phyloP scores from a whole-genome alignment of 371 early-diverging fungal genomes.

The Chytridium lagenaria region DNA sequence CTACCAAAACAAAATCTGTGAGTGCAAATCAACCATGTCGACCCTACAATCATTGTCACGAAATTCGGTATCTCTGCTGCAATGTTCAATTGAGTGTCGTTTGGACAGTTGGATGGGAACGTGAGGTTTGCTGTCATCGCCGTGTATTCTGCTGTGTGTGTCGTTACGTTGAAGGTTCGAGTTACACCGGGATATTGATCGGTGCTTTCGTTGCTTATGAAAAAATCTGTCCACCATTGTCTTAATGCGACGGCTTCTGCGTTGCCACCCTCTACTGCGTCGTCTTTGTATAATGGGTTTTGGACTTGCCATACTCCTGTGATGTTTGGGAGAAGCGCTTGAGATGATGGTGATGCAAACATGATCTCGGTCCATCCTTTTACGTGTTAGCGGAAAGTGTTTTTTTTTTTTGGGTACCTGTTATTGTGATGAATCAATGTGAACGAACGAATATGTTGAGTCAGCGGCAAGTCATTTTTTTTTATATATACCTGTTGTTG shows the following conservation, averaged over 20 bases:
- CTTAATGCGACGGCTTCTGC: neutral
- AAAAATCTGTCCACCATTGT: neutral
- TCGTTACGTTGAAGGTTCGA: neutral
- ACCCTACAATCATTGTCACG: neutral
- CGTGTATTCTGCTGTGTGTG: neutral
- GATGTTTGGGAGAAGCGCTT: neutral
- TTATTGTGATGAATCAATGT: slow-evolving; percentile 16
- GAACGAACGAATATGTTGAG: neutral
- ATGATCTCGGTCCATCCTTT: slow-evolving; percentile 4
- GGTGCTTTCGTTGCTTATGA: neutral
- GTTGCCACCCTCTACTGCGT: neutral
- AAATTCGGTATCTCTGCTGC: neutral
- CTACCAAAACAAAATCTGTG: neutral
- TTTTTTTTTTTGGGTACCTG: too few relatives aligned
- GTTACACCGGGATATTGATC: neutral
- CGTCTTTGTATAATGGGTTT: neutral
- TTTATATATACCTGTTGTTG: slow-evolving; percentile 17
- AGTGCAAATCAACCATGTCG: neutral
- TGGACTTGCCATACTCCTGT: slow-evolving; percentile 5
- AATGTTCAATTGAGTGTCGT: neutral
- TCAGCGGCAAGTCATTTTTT: too few relatives aligned
- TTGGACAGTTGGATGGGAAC: slow-evolving; percentile 11
- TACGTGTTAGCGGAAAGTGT: too few relatives aligned
- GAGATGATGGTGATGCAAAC: neutral
- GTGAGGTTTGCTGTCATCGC: neutral